A percentile compares a stretch with the other conserved stretches of the same genome.
phyloP scores from a whole-genome alignment of 2,329 filamentous ascomycete genomes.

The Thelonectria discophora region DNA sequence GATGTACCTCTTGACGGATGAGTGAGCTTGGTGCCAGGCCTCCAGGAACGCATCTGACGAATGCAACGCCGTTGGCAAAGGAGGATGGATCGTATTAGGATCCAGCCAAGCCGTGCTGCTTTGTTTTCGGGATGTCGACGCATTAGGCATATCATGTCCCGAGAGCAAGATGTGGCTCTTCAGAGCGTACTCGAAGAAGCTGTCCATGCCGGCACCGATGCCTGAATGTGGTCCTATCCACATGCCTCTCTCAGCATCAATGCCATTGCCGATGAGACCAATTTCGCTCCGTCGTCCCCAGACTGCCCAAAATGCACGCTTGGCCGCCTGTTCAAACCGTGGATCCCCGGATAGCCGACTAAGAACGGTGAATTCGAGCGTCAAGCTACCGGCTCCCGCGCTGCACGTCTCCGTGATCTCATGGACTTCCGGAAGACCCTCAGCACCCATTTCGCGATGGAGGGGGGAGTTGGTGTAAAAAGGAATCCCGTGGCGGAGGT shows the following conservation, averaged over 20 bases:
- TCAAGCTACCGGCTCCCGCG: conserved; percentile 93
- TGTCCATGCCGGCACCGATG: conserved; percentile 95
- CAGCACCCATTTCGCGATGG: conserved; percentile 60
- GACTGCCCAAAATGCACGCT: conserved; percentile 96
- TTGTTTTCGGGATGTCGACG: conserved; percentile 50
- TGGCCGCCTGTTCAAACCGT: conserved; percentile 89
- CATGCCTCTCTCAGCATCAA: conserved; percentile 88
- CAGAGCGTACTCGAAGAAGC: conserved; percentile 97
- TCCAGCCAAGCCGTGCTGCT: conserved; percentile 62
- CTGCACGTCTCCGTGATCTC: conserved; percentile 98
- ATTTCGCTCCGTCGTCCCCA: conserved; percentile 88
- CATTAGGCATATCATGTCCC: conserved; percentile 69
- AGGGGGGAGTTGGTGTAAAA: conserved; percentile 90
- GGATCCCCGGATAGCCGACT: conserved; percentile 87
- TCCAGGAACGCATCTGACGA: conserved; percentile 81
- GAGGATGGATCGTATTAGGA: conserved; percentile 69
- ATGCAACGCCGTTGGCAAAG: conserved; percentile 71
- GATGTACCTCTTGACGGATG: conserved; percentile 89
- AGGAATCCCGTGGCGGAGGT: conserved; percentile 87
- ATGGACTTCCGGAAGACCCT: conserved; percentile 48
- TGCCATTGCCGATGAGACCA: conserved; percentile 87
- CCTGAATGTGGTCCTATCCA: conserved; percentile 93
- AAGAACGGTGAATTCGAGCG: conserved; percentile 90
- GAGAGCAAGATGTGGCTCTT: conserved; percentile 94
- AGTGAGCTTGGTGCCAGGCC: conserved; percentile 86